Percentiles rank a stretch among this genome's conserved stretches.
Conservation (phyloP, 176 grass and related monocot species). For the Bothriochloa decipiens region DNA sequence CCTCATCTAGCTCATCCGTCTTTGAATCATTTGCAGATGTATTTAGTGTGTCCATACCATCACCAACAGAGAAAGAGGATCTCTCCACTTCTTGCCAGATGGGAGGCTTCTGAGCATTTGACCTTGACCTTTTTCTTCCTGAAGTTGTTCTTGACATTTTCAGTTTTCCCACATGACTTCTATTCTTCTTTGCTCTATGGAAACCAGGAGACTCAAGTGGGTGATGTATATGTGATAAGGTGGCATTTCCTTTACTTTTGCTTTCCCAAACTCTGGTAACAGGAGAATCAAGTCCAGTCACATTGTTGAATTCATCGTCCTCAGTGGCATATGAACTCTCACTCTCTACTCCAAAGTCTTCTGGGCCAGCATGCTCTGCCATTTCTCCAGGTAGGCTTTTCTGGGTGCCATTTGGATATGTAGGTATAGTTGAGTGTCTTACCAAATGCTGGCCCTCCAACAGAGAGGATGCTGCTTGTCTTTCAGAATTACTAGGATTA, state of each 20-base stretch:
- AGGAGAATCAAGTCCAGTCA: conserved; percentile 91
- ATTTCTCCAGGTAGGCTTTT: conserved; percentile 52
- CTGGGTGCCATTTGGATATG: conserved; percentile 47
- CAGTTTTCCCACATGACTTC: conserved; percentile 61
- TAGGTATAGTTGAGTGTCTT: conserved; percentile 43
- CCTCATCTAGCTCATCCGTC: conserved; percentile 48
- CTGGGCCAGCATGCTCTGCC: conserved; percentile 44
- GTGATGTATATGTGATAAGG: conserved; percentile 78
- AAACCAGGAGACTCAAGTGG: conserved; percentile 82
- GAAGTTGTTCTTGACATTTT: conserved; percentile 60
- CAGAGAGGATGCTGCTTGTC: conserved; percentile 13
- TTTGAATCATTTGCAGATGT: conserved; percentile 55
- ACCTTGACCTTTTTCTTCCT: conserved; percentile 75
- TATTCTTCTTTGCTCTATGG: conserved; percentile 65
- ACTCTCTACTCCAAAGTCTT: conserved; percentile 67
- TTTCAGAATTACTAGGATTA: conserved; percentile 38
- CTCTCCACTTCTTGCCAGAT: conserved; percentile 76
- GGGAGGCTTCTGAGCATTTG: conserved; percentile 59
- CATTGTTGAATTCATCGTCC: conserved; percentile 73
- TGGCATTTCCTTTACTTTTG: conserved; percentile 82
- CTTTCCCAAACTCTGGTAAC: conserved; percentile 99
- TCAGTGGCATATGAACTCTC: conserved; percentile 73
- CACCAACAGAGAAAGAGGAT: conserved; percentile 58
- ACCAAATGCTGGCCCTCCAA: conserved; percentile 33
- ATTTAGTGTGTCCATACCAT: conserved; percentile 65